A percentile compares a stretch with the other conserved stretches of the same genome.
Conservation (phyloP, 2,329 filamentous ascomycete species). For the Didymella exigua region DNA sequence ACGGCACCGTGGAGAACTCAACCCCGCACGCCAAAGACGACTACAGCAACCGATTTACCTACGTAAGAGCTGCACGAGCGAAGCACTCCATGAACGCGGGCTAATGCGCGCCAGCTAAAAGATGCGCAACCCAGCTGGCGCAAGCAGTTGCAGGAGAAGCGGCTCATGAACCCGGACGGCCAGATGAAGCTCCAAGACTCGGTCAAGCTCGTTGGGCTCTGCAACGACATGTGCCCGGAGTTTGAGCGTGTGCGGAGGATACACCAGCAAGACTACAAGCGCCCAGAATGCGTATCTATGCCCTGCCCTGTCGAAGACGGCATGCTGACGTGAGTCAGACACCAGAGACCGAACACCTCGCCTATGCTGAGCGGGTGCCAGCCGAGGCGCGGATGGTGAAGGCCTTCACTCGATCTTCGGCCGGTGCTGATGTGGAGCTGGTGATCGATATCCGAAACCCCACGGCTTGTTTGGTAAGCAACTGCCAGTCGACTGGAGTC, state of each 20-base stretch:
- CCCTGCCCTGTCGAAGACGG: not conserved
- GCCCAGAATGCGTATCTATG: constrained; percentile 61
- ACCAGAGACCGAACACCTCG: constrained; percentile 42
- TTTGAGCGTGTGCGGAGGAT: constrained; percentile 67
- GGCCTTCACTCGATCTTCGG: constrained; percentile 66
- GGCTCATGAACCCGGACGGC: constrained; percentile 58
- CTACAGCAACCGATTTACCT: constrained; percentile 31
- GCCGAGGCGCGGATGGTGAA: constrained; percentile 66
- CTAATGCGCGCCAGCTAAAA: constrained; percentile 28
- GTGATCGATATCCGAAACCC: constrained; percentile 69
- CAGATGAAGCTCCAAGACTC: constrained; percentile 65
- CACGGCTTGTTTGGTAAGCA: constrained; percentile 47
- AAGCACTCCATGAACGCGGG: not conserved
- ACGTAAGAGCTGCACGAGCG: constrained; percentile 26
- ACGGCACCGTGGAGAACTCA: constrained; percentile 21
- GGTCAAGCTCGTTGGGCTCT: constrained; percentile 66
- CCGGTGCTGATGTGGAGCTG: constrained; percentile 66
- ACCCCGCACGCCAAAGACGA: constrained; percentile 33
- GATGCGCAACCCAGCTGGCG: constrained; percentile 25
- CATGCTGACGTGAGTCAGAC: constrained; percentile 21
- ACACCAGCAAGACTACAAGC: constrained; percentile 65
- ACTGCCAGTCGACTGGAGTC: constrained; percentile 17
- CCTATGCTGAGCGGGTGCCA: constrained; percentile 45
- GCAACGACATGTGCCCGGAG: constrained; percentile 68
- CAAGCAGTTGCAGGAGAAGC: constrained; percentile 48